Conservation (phyloP, 345 rosid species). For the Populus alba region DNA sequence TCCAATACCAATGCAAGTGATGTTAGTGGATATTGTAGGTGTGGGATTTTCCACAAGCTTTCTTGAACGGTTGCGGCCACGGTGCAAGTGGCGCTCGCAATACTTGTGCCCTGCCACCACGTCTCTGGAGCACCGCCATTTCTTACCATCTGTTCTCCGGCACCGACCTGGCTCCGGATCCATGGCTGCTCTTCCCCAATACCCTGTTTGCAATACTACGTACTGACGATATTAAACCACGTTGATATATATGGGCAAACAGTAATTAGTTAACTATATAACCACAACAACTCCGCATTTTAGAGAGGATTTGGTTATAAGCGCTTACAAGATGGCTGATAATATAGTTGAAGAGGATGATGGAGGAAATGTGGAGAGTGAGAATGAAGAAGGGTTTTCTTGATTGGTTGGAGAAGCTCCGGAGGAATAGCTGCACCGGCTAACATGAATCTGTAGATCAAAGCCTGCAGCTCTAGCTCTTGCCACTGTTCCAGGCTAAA, state of each 20-base stretch:
- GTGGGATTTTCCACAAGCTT: slow-evolving; percentile 95
- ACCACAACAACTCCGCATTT: no score
- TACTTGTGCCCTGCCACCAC: slow-evolving; percentile 86
- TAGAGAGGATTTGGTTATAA: no score
- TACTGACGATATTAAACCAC: no score
- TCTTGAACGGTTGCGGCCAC: slow-evolving; percentile 99
- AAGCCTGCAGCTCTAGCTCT: slow-evolving; percentile 90
- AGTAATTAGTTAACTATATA: no score
- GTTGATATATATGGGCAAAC: no score
- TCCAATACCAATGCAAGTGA: background rate
- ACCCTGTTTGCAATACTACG: slow-evolving; percentile 60
- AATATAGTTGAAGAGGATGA: slow-evolving; percentile 47
- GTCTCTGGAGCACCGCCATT: slow-evolving; percentile 98
- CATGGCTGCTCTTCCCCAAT: slow-evolving; percentile 79
- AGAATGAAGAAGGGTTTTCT: slow-evolving; percentile 57
- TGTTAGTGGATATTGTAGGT: slow-evolving; percentile 16
- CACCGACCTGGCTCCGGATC: slow-evolving; percentile 99
- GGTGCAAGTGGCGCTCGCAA: slow-evolving; percentile 99
- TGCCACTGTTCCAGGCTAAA: slow-evolving; percentile 91
- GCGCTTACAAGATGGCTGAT: slow-evolving; percentile 73
- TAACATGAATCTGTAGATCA: slow-evolving; percentile 89
- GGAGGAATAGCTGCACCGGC: slow-evolving; percentile 86
- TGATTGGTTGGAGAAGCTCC: slow-evolving; percentile 82
- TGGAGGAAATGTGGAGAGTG: slow-evolving; percentile 62
- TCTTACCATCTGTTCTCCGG: slow-evolving; percentile 97